Evolutionary conservation across 345 rosid species (phyloP).

Genomic region (Abelmoschus esculentus): DNA sequence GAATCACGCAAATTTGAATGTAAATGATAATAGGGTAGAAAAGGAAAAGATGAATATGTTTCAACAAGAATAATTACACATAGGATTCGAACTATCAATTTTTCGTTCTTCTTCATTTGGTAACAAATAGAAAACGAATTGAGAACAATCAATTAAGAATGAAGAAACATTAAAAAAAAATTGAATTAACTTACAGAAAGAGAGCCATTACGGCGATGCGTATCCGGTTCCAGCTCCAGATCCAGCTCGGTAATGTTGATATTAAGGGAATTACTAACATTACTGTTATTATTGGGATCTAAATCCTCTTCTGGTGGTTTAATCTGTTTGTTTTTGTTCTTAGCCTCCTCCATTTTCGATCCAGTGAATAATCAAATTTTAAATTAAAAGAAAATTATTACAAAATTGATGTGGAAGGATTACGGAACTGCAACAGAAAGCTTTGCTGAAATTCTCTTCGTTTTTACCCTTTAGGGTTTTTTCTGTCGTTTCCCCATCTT

Average conservation of each 20-base stretch:
- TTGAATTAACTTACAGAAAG: conserved; percentile 28
- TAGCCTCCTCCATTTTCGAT: conserved; percentile 44
- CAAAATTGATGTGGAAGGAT: neutral
- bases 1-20: neutral
- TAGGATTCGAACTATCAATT: no score
- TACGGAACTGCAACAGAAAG: neutral
- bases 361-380: neutral
- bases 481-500: neutral
- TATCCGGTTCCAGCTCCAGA: neutral
- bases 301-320: conserved; percentile 25
- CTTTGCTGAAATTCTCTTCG: neutral
- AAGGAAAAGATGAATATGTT: no score
- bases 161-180: neutral
- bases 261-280: conserved; percentile 23
- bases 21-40: neutral
- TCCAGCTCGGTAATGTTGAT: conserved; percentile 15
- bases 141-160: neutral
- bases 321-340: conserved; percentile 46
- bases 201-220: conserved; percentile 22
- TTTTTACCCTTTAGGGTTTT: neutral
- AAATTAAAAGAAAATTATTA: neutral
- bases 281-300: conserved; percentile 17
- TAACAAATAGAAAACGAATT: neutral
- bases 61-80: no score
- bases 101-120: no score